Percentiles rank a stretch among this genome's conserved stretches.
These are phyloP conservation scores for Planoprotostelium fungivorum DNA, from an alignment of 78 protist species.

Conservation along the genomic window DNA sequence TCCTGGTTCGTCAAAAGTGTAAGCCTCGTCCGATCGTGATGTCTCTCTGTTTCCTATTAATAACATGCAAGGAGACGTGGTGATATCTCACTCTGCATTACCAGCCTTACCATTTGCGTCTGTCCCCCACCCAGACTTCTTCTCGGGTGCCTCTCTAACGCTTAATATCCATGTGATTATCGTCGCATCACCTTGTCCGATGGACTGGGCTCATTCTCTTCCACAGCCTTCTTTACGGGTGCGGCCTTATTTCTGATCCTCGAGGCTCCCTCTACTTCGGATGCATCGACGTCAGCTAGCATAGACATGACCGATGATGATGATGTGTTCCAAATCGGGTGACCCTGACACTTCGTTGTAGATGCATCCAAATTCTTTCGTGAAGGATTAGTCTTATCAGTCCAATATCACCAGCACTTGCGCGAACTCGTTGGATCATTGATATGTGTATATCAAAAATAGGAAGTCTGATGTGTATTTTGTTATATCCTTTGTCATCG, in stretches of 20 bases:
- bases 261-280: neutral
- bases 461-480: too few species aligned
- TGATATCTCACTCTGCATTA: neutral
- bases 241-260: neutral
- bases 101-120: neutral
- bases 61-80: neutral
- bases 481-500: too few species aligned
- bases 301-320: too few species aligned
- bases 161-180: too few species aligned
- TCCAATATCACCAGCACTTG: neutral
- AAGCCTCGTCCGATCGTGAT: neutral
- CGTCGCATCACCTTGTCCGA: neutral
- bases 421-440: neutral
- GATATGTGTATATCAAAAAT: too few species aligned
- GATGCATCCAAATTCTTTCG: neutral
- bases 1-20: neutral
- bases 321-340: too few species aligned
- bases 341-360: neutral
- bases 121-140: neutral
- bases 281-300: neutral
- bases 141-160: neutral
- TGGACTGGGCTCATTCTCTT: neutral
- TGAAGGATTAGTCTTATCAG: neutral
- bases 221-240: neutral
- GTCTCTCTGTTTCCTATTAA: neutral